These are phyloP conservation scores for Colletotrichum eremochloae DNA, from an alignment of 2,329 filamentous ascomycete genomes.

Conservation along the genomic window DNA sequence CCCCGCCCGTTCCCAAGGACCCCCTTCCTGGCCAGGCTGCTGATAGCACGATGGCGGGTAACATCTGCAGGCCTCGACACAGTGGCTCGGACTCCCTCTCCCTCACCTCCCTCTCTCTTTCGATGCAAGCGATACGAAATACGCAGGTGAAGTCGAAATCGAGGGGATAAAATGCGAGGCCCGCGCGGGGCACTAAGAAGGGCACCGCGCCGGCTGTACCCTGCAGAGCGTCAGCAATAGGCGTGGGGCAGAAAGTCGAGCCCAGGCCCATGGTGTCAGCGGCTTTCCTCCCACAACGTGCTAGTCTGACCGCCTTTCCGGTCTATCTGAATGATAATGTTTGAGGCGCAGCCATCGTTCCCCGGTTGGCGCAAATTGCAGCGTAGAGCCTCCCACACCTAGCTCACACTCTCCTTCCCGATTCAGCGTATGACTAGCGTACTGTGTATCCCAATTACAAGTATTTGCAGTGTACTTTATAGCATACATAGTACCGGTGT, in stretches of 20 bases:
- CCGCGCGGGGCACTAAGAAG: neutral
- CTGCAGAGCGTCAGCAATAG: slow-evolving; percentile 14
- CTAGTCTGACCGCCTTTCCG: slow-evolving; percentile 40
- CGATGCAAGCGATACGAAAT: neutral
- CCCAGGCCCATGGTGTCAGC: neutral
- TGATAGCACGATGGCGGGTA: neutral
- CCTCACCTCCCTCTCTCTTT: neutral
- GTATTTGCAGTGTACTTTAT: too few species aligned
- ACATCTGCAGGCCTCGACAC: neutral
- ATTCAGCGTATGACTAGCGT: slow-evolving; percentile 4
- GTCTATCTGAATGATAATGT: neutral
- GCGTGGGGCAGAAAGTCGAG: neutral
- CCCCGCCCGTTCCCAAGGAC: neutral
- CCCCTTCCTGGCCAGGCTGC: neutral
- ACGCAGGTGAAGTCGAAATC: neutral
- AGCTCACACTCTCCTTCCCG: slow-evolving; percentile 13
- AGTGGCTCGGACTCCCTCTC: neutral
- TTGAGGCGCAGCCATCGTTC: slow-evolving; percentile 6
- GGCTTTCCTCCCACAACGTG: slow-evolving; percentile 12
- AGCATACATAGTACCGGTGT: too few species aligned
- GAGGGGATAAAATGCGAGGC: neutral
- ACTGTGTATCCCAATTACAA: neutral
- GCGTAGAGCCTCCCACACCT: slow-evolving; percentile 14
- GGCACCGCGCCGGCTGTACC: neutral
- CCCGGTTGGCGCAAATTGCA: slow-evolving; percentile 17